Conservation (phyloP, 306 rosid genomes). For the Purshia tridentata region DNA sequence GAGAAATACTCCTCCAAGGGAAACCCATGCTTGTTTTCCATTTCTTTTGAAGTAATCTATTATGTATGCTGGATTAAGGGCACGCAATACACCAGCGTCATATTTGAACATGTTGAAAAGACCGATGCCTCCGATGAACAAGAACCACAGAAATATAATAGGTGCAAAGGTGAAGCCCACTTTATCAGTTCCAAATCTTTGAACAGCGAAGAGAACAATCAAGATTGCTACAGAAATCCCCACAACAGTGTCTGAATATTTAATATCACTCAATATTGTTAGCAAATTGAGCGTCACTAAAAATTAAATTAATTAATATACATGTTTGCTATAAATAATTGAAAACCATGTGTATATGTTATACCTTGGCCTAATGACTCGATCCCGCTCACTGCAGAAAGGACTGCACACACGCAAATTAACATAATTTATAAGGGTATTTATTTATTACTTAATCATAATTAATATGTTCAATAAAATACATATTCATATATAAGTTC, state of each 20-base stretch:
- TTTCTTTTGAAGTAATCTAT: slow-evolving; percentile 41
- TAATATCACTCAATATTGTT: neutral
- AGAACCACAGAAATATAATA: slow-evolving; percentile 47
- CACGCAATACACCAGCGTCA: slow-evolving; percentile 42
- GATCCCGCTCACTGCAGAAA: slow-evolving; percentile 77
- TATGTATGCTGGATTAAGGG: slow-evolving; percentile 52
- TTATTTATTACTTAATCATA: too few species aligned
- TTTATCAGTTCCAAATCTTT: slow-evolving; percentile 61
- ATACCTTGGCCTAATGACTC: slow-evolving; percentile 58
- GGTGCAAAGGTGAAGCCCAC: slow-evolving; percentile 55
- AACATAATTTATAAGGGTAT: too few species aligned
- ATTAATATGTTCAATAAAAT: too few species aligned
- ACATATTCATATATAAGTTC: too few species aligned
- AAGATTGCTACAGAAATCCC: slow-evolving; percentile 46
- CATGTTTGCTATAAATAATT: too few species aligned
- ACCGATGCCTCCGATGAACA: slow-evolving; percentile 47
- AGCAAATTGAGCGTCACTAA: neutral
- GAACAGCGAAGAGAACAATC: slow-evolving; percentile 35
- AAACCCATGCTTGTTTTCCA: slow-evolving; percentile 49
- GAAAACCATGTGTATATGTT: too few species aligned
- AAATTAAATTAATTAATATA: too few species aligned
- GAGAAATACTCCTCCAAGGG: slow-evolving; percentile 60
- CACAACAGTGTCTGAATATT: slow-evolving; percentile 45
- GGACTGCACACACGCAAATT: slow-evolving; percentile 35
- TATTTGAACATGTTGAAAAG: slow-evolving; percentile 50